phyloP scores from a whole-genome alignment of 2,329 filamentous ascomycete genomes.

The Fusarium dlaminii region DNA sequence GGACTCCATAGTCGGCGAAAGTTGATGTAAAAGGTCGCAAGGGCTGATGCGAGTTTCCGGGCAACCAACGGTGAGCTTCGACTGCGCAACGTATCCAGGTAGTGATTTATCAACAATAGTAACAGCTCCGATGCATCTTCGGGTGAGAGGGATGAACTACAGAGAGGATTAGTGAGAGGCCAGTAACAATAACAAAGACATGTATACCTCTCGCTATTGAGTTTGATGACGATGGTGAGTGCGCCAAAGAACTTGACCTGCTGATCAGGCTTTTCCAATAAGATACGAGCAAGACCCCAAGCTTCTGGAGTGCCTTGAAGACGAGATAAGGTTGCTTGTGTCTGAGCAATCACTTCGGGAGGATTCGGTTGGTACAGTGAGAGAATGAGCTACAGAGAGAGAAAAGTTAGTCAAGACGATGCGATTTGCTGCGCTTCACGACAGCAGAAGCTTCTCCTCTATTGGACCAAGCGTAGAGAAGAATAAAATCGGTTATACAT shows the following conservation, averaged over 20 bases:
- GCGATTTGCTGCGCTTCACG: not conserved
- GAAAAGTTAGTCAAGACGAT: slow-evolving; percentile 21
- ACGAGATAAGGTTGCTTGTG: slow-evolving; percentile 78
- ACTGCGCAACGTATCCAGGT: slow-evolving; percentile 63
- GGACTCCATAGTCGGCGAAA: slow-evolving; percentile 73
- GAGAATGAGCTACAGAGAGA: slow-evolving; percentile 54
- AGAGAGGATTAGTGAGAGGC: not conserved
- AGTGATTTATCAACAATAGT: slow-evolving; percentile 69
- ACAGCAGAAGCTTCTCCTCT: not conserved
- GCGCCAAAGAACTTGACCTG: slow-evolving; percentile 93
- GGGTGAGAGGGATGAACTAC: slow-evolving; percentile 61
- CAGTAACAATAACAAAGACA: not conserved
- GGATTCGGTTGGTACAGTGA: slow-evolving; percentile 63
- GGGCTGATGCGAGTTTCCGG: slow-evolving; percentile 79
- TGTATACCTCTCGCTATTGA: slow-evolving; percentile 86
- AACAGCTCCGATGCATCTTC: slow-evolving; percentile 68
- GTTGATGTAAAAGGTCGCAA: slow-evolving; percentile 79
- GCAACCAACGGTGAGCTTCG: slow-evolving; percentile 69
- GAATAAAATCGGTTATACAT: not conserved
- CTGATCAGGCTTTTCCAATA: slow-evolving; percentile 74
- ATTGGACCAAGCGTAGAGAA: too few relatives aligned
- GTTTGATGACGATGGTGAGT: slow-evolving; percentile 90
- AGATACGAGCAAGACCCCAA: slow-evolving; percentile 84
- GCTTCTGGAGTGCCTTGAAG: slow-evolving; percentile 83
- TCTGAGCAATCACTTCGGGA: slow-evolving; percentile 58